A percentile compares a stretch with the other conserved stretches of the same genome.
Evolutionary conservation across 2,329 filamentous ascomycete species (phyloP).

Genomic region (Sclerotinia nivalis): DNA sequence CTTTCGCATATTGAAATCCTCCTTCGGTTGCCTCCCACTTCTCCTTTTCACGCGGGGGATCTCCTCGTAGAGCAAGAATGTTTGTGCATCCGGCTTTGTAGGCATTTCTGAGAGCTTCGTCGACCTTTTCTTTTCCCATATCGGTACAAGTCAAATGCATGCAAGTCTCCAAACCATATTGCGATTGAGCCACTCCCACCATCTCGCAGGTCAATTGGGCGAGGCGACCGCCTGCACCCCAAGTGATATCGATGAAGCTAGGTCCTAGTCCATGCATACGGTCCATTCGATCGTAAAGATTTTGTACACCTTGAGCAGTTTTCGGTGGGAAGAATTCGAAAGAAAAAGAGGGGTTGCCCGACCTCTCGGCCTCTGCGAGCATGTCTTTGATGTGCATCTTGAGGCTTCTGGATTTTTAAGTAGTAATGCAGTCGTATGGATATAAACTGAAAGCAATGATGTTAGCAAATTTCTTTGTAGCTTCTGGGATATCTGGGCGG

Average conservation of each 20-base stretch:
- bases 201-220: slow-evolving; percentile 95
- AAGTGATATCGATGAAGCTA: slow-evolving; percentile 97
- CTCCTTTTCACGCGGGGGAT: slow-evolving; percentile 90
- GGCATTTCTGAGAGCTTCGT: slow-evolving; percentile 81
- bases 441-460: slow-evolving; percentile 22
- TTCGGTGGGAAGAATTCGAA: slow-evolving; percentile 99
- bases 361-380: slow-evolving; percentile 76
- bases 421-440: background rate
- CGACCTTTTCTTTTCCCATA: slow-evolving; percentile 91
- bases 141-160: slow-evolving; percentile 99
- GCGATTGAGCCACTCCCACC: slow-evolving; percentile 92
- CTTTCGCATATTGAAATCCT: slow-evolving; percentile 88
- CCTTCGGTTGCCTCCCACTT: slow-evolving; percentile 88
- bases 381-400: slow-evolving; percentile 96
- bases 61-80: slow-evolving; percentile 89
- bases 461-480: slow-evolving; percentile 21
- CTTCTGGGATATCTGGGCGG: background rate
- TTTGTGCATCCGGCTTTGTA: slow-evolving; percentile 97
- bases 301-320: slow-evolving; percentile 95
- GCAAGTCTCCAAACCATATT: slow-evolving; percentile 94
- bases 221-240: slow-evolving; percentile 90
- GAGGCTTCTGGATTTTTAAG: slow-evolving; percentile 34
- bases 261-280: slow-evolving; percentile 95
- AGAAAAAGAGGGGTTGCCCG: slow-evolving; percentile 85
- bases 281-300: slow-evolving; percentile 99